Evolutionary conservation across 805 yeast genomes (phyloP), one percentile per base, ranked within the genome.

Genomic region (Saccharomycopsis fodiens): DNA sequence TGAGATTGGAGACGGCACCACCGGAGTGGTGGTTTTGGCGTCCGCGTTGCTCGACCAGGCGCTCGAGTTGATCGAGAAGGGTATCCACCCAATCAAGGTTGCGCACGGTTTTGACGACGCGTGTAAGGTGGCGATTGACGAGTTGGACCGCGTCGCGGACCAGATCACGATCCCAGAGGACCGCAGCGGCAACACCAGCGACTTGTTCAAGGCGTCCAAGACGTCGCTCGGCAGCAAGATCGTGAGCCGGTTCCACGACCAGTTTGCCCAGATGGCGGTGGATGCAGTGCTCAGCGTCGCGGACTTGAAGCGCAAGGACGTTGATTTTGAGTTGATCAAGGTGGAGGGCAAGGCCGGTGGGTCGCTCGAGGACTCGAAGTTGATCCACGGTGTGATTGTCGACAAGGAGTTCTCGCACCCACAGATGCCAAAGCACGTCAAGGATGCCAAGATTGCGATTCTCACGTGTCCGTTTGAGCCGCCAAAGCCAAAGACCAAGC

Each of bases 401-500:
- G 85, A 84, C 61, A 93, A 93, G 67, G 79, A 77, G 61, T 91
- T 93, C 59, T 98, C 97, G 57, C 91, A 86, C 53, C 82, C 87
- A 57, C 98, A 93, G 69, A 32, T 32, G 36, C 95, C 96, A 41
- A 89, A 86, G 66, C 76, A 71, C 58, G 66, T 93, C 45, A 78
- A 78, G 58, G 80, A 91, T 59, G 96, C 95, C 27, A 81, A 76
- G 55, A 87, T 93, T 54, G 73, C 93, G 52, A 84, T 93, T 59
- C 73, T 93, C 61, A 93, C 99, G 2, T 91, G 97, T 70, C 97
- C 99, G 57, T 93, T 93, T 61, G 99, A 93, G 71, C 99, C 99
- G 35, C 99, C 99, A 58, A 93, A 93, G 69, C 99, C 99, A 55
- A 93, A 93, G 70, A 32, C 96, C 98, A 15, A 93, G 93, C 66